Evolutionary conservation across 441 rosid genomes (phyloP).

Genomic region (Aleurites moluccanus): DNA sequence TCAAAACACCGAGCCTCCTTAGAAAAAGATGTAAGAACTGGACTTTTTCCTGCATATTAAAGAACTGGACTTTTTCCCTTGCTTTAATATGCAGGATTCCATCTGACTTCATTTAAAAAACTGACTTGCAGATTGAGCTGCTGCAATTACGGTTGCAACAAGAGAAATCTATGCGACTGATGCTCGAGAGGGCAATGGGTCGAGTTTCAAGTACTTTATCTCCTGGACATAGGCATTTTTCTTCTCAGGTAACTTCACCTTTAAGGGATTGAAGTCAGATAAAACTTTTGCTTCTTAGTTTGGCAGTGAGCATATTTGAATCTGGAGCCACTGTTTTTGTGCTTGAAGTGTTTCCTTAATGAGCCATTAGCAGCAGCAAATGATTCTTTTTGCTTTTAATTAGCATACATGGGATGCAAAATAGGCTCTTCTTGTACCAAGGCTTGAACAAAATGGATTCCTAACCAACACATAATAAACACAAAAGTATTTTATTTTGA

Average conservation of each 20-base stretch:
- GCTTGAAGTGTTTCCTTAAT: background rate
- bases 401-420: background rate
- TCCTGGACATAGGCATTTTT: constrained; percentile 83
- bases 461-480: background rate
- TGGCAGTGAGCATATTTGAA: background rate
- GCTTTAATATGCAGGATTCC: background rate
- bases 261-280: background rate
- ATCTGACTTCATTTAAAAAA: background rate
- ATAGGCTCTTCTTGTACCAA: background rate
- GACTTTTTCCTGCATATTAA: constrained; percentile 18
- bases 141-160: constrained; percentile 75
- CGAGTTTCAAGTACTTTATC: constrained; percentile 83
- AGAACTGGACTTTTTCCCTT: constrained; percentile 22
- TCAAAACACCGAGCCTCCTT: constrained; percentile 56
- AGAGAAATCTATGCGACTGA: constrained; percentile 70
- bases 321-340: background rate
- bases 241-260: constrained; percentile 49
- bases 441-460: background rate
- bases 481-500: background rate
- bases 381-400: background rate
- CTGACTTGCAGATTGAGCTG: constrained; percentile 60
- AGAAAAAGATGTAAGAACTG: constrained; percentile 70
- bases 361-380: background rate
- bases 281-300: background rate
- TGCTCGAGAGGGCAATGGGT: constrained; percentile 87